Evolutionary conservation across 805 yeast genomes (phyloP), one percentile per base, ranked within the genome.

Genomic region (Kregervanrija fluxuum): DNA sequence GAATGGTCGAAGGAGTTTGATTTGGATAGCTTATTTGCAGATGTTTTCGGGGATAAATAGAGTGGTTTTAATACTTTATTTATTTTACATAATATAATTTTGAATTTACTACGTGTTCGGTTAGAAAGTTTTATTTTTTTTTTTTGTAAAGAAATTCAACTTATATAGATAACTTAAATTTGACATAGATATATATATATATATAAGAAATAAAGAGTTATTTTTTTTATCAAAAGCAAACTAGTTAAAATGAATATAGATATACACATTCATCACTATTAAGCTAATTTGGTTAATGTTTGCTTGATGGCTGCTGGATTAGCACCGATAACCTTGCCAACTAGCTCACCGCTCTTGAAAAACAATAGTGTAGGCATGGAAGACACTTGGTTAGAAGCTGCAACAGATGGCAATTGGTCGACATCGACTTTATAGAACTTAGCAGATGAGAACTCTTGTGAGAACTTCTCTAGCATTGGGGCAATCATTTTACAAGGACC

Each of bases 401-500:
- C 88, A 58, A 90, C 79, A 30, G 77, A 80, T 36, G 81, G 79
- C 54, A 86, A 74, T 65, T 81, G 81, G 64, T 93, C 98, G 51
- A 90, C 95, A 61, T 91, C 98, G 44, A 93, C 80, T 76, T 91
- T 89, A 78, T 77, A 74, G 77, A 93, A 91, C 56, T 74, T 77
- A 56, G 83, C 87, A 44, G 71, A 67, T 30, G 80, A 52, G 77
- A 81, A 82, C 65, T 81, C 78, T 39, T 67, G 65, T 37, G 89
- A 71, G 61, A 90, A 82, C 66, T 84, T 83, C 62, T 90, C 95
- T 56, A 91, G 71, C 71, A 87, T 71, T 57, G 99, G 99, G 45
- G 96, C 90, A 69, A 93, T 84, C 80, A 86, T 86, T 77, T 91
- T 93, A 76, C 99, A 91, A 50, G 99, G 98, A 56, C 97, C 97